A percentile compares a stretch with the other conserved stretches of the same genome.
Conservation (phyloP, 306 rosid species). For the Malus asiatica region DNA sequence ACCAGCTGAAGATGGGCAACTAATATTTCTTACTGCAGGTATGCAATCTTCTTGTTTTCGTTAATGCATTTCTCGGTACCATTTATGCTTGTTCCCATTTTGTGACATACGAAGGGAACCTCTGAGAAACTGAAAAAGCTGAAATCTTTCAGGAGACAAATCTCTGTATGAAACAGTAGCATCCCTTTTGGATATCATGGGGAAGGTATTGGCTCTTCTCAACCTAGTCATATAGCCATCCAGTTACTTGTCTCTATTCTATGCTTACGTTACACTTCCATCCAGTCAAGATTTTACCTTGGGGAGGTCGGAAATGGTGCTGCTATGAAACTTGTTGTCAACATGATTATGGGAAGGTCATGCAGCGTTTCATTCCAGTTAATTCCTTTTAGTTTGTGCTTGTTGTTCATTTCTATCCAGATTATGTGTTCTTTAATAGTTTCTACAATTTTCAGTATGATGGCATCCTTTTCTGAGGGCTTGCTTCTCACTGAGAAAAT, state of each 20-base stretch:
- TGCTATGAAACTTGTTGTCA: slow-evolving; percentile 94
- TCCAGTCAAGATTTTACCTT: slow-evolving; percentile 82
- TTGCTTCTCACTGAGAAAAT: slow-evolving; percentile 82
- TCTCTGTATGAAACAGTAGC: slow-evolving; percentile 59
- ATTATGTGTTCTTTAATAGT: slow-evolving; percentile 13
- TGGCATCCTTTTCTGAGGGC: slow-evolving; percentile 97
- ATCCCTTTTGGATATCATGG: slow-evolving; percentile 82
- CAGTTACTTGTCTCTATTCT: slow-evolving; percentile 10
- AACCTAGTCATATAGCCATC: neutral
- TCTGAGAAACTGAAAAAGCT: slow-evolving; percentile 28
- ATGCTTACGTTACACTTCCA: slow-evolving; percentile 18
- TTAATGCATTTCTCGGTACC: neutral
- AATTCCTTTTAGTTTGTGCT: slow-evolving; percentile 10
- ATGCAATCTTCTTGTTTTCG: neutral
- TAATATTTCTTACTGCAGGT: slow-evolving; percentile 98
- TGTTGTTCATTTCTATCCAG: slow-evolving; percentile 13
- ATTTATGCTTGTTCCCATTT: neutral
- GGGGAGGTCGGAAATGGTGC: slow-evolving; percentile 98
- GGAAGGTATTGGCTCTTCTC: slow-evolving; percentile 53
- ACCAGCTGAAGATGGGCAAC: slow-evolving; percentile 95
- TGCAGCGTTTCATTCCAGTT: slow-evolving; percentile 5
- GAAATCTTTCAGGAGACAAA: slow-evolving; percentile 68
- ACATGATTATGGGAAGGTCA: slow-evolving; percentile 98
- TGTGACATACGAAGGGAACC: slow-evolving; percentile 8
- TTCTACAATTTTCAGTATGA: slow-evolving; percentile 56